These are phyloP conservation scores for Gloeostereum incarnatum DNA, from an alignment of 768 basidiomycete genomes.

Conservation along the genomic window DNA sequence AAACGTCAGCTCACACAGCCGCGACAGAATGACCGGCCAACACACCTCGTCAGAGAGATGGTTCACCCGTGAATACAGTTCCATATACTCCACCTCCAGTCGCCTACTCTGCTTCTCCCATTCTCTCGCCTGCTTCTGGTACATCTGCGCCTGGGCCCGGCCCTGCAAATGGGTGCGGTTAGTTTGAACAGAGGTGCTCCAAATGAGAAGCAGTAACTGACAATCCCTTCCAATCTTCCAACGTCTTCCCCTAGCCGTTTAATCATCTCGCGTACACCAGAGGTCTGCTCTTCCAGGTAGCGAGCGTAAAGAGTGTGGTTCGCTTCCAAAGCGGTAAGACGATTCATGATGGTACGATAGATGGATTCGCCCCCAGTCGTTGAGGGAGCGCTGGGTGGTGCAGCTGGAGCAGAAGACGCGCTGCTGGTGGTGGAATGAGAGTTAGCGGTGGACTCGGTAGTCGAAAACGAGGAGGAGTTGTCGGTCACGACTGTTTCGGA, in stretches of 20 bases:
- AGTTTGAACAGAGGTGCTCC: background rate
- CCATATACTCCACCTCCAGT: conserved; percentile 62
- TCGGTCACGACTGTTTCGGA: background rate
- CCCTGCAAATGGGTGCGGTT: conserved; percentile 29
- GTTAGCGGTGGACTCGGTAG: background rate
- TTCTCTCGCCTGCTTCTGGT: conserved; percentile 54
- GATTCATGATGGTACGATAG: conserved; percentile 94
- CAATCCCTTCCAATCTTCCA: conserved; percentile 66
- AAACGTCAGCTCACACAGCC: conserved; percentile 2
- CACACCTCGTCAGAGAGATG: conserved; percentile 74
- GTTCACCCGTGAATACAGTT: conserved; percentile 62
- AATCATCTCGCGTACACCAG: conserved; percentile 65
- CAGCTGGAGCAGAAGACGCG: conserved; percentile 7
- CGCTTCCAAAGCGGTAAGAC: conserved; percentile 73
- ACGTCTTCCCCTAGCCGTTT: conserved; percentile 70
- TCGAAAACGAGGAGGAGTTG: conserved; percentile 7
- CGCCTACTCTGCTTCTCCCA: conserved; percentile 60
- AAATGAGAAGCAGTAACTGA: conserved; percentile 24
- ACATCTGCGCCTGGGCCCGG: conserved; percentile 59
- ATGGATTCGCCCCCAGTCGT: conserved; percentile 74
- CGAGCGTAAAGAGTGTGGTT: conserved; percentile 79
- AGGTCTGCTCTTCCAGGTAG: conserved; percentile 87
- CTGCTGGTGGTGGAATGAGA: conserved; percentile 2
- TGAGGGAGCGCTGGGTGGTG: conserved; percentile 12
- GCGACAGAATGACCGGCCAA: background rate